Percentiles rank a stretch among this genome's conserved stretches.
Evolutionary conservation across 192 early-diverging fungal genomes (phyloP).

Genomic region (Rhizoclosmatium sp.): DNA sequence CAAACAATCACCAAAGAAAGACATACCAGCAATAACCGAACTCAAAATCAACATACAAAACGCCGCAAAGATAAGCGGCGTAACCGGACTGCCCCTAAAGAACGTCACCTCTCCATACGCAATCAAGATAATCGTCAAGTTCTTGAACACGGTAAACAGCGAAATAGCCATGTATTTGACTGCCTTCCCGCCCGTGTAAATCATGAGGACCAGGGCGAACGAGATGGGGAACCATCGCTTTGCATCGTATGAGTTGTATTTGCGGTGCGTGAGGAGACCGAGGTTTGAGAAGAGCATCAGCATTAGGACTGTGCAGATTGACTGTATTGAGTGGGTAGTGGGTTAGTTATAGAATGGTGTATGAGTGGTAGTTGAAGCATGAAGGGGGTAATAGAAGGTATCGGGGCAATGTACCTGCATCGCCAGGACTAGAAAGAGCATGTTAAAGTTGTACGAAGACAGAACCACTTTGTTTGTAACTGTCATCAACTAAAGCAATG

Average conservation of each 20-base stretch:
- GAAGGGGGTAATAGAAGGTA: no score
- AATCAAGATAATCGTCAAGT: constrained; percentile 96
- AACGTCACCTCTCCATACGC: constrained; percentile 91
- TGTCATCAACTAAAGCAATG: constrained; percentile 52
- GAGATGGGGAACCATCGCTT: constrained; percentile 83
- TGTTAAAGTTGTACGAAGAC: constrained; percentile 53
- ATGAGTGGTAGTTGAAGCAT: no score
- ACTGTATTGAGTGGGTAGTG: not conserved
- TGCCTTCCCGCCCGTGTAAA: constrained; percentile 96
- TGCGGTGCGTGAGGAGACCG: constrained; percentile 41
- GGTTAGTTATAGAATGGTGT: no score
- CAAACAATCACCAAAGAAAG: not conserved
- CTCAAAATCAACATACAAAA: constrained; percentile 86
- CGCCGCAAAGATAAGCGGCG: constrained; percentile 79
- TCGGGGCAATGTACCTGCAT: constrained; percentile 21
- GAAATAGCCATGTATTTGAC: constrained; percentile 93
- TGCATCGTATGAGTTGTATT: constrained; percentile 42
- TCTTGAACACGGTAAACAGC: constrained; percentile 98
- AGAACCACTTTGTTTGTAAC: constrained; percentile 65
- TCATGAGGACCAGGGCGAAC: constrained; percentile 86
- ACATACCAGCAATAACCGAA: constrained; percentile 75
- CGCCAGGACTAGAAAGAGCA: constrained; percentile 62
- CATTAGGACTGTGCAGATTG: constrained; percentile 42
- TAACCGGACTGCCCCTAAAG: constrained; percentile 81
- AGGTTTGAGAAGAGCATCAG: constrained; percentile 58